A percentile compares a stretch with the other conserved stretches of the same genome.
Conservation (phyloP, 2,329 filamentous ascomycete species). For the Trichoderma sp. region DNA sequence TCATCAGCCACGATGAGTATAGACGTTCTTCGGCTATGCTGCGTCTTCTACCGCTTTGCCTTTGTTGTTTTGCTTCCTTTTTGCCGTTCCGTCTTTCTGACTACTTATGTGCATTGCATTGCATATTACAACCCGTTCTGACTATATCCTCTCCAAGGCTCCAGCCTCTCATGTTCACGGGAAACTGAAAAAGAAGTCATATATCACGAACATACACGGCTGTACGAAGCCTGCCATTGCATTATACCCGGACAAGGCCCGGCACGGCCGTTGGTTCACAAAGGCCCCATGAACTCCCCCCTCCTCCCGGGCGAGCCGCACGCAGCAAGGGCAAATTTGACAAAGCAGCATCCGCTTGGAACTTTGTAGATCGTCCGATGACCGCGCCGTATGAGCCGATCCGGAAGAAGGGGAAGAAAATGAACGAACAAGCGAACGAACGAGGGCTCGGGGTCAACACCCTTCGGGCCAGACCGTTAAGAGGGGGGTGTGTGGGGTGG, state of each 20-base stretch:
- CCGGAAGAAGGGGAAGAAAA: background rate
- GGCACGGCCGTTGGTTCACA: background rate
- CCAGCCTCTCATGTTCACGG: background rate
- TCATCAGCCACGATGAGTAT: too few species aligned
- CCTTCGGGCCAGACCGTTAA: too few species aligned
- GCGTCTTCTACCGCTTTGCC: background rate
- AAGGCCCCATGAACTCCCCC: too few species aligned
- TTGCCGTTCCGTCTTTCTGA: background rate
- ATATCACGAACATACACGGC: conserved; percentile 1
- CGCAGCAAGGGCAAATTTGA: background rate
- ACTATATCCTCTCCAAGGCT: background rate
- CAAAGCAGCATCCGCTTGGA: background rate
- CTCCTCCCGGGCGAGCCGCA: conserved; percentile 13
- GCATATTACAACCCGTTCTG: too few species aligned
- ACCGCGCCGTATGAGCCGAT: conserved; percentile 4
- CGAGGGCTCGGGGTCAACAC: too few species aligned
- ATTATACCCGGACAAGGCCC: conserved; percentile 8
- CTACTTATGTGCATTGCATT: background rate
- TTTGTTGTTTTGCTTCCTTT: conserved; percentile 4
- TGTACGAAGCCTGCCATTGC: background rate
- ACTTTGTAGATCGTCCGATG: conserved; percentile 5
- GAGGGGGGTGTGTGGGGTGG: too few species aligned
- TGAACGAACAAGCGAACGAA: background rate
- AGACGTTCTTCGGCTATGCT: background rate
- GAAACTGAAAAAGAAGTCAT: background rate